Conservation (phyloP, 2,329 filamentous ascomycete species). For the Camptophora hylomeconis region DNA sequence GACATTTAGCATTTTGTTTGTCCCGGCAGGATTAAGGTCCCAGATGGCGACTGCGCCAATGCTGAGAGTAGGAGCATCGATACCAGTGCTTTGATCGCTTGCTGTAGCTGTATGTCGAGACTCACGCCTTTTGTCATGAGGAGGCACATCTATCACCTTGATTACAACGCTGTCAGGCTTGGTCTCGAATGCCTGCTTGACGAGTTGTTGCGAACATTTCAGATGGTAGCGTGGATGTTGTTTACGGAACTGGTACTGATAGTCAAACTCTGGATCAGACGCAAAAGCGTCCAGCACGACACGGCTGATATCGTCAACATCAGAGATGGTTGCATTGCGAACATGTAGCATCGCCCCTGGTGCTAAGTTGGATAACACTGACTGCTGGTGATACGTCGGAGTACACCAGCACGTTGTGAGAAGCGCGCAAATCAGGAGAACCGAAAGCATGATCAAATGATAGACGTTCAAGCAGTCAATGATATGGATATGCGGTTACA, state of each 20-base stretch:
- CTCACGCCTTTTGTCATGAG: background rate
- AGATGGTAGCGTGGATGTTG: constrained; percentile 1
- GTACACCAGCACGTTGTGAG: no score
- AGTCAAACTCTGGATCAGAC: background rate
- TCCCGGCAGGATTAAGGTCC: background rate
- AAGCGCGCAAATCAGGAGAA: no score
- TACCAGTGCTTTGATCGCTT: background rate
- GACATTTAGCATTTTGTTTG: background rate
- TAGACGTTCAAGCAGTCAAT: no score
- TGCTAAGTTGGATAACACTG: no score
- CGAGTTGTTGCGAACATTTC: constrained; percentile 2
- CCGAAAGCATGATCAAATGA: no score
- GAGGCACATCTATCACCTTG: constrained; percentile 2
- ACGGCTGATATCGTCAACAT: constrained; percentile 2
- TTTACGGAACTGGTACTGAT: background rate
- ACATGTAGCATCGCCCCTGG: no score
- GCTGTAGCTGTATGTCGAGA: background rate
- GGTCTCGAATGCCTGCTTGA: background rate
- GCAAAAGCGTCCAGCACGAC: constrained; percentile 3
- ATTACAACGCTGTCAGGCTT: background rate
- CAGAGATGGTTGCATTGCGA: constrained; percentile 1
- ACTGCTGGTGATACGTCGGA: no score
- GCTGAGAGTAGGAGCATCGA: background rate
- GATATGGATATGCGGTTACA: no score
- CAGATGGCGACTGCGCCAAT: constrained; percentile 2